Evolutionary conservation across 305 asterid species (phyloP), one percentile per base, ranked within the genome.

Genomic region (Andrographis paniculata): DNA sequence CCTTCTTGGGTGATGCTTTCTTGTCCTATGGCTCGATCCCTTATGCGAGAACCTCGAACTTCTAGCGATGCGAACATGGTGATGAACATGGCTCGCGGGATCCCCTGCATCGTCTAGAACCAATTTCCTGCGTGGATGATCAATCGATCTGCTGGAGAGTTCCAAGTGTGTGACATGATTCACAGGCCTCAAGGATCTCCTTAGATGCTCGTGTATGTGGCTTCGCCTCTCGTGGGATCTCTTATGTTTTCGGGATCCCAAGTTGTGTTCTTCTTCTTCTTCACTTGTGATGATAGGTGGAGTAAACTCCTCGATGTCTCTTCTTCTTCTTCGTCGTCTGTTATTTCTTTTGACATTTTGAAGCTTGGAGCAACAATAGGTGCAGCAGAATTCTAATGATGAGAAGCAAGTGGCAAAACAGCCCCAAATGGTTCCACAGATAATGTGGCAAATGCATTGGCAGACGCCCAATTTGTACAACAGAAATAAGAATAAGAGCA

Each of bases 381-480:
- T 46, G 74, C 87, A 87, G 50, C 87, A 77, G 42, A 67, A 76
- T 38, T 68, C 64, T 15, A 74, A 5, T 6, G 65, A 39, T 1
- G 76, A 70, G 61, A 80, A 78, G 17, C 61, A 74, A 11, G 82
- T 62, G 1, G 71, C 45, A 37, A 71, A 68, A 36, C 77, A 78
- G 24, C 79, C 71, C 78, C 75, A 70, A 17, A 62, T 48, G 20
- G 66, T 33, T 70, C 73, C 66, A 38, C 65, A 74, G 17, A 76
- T 36, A 11, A 54, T 59, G 33, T 40, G 76, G 45, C 80, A 75
- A 46, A 83, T 64, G 78, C 93, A 83, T 55, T 71, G 81, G 59
- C 77, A 76, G 59, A 83, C 74, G 9, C 96, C 93, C 70, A 80
- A 56, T 67, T 73, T 83, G 83, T 61, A 74, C 23, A 74, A 8